Percentiles rank a stretch among this genome's conserved stretches.
Conservation (phyloP, 2,329 filamentous ascomycete genomes). For the Aspergillus felis region DNA sequence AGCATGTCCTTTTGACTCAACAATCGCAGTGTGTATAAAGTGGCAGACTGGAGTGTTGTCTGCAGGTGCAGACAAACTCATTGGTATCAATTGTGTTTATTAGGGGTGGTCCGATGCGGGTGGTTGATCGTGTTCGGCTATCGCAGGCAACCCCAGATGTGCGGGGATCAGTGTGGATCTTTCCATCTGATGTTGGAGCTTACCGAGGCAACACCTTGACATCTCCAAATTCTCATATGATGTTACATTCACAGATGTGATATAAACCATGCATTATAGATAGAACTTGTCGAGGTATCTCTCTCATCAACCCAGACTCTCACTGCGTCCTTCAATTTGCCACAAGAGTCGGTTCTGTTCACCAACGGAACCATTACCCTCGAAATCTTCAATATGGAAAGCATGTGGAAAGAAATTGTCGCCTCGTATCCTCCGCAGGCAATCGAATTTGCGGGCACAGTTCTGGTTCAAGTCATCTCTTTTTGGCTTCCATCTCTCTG, state of each 20-base stretch:
- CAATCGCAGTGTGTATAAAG: neutral
- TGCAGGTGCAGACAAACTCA: neutral
- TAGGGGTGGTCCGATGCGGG: neutral
- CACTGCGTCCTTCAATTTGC: conserved; percentile 2
- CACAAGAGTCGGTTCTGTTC: neutral
- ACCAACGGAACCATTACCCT: neutral
- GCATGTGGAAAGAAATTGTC: conserved; percentile 15
- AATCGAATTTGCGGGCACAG: conserved; percentile 26
- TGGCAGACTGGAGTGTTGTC: neutral
- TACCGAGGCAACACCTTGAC: neutral
- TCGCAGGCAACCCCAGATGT: neutral
- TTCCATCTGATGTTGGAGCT: neutral
- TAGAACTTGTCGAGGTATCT: neutral
- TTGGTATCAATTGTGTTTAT: neutral
- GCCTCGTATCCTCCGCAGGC: conserved; percentile 14
- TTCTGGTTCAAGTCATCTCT: conserved; percentile 19
- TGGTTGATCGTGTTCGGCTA: neutral
- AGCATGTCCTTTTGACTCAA: neutral
- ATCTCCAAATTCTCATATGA: conserved; percentile 1
- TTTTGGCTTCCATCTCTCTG: conserved; percentile 28
- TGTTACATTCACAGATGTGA: neutral
- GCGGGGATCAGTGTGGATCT: neutral
- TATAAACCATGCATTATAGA: neutral
- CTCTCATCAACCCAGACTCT: neutral
- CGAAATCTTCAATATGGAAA: neutral